Conservation (phyloP, 805 yeast species). For the Teunomyces stri region DNA sequence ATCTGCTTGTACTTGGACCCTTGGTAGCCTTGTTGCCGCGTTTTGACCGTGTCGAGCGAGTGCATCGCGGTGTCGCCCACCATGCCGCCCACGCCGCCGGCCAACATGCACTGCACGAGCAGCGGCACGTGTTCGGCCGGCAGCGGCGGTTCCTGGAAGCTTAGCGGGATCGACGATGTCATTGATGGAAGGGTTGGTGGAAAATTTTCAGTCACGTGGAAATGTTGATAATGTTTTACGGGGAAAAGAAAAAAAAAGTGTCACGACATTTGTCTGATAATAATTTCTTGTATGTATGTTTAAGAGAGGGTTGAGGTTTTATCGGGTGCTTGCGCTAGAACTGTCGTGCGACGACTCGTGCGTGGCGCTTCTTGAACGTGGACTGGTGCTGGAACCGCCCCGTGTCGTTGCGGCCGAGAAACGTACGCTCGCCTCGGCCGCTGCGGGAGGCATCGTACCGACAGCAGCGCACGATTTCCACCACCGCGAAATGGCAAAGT, state of each 20-base stretch:
- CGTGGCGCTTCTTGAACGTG: slow-evolving; percentile 69
- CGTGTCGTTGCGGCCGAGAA: slow-evolving; percentile 57
- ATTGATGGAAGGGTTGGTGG: slow-evolving; percentile 3
- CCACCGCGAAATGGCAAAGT: slow-evolving; percentile 51
- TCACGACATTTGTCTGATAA: no score
- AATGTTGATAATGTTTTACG: no score
- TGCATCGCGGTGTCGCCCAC: slow-evolving; percentile 94
- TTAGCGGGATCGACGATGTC: slow-evolving; percentile 35
- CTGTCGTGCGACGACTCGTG: slow-evolving; percentile 96
- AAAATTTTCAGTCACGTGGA: slow-evolving; percentile 1
- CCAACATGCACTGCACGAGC: slow-evolving; percentile 62
- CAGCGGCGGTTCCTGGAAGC: slow-evolving; percentile 22
- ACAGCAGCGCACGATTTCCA: slow-evolving; percentile 81
- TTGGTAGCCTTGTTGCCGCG: slow-evolving; percentile 95
- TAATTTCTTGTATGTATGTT: no score
- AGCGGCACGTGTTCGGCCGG: slow-evolving; percentile 19
- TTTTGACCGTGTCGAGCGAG: slow-evolving; percentile 93
- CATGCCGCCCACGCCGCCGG: slow-evolving; percentile 95
- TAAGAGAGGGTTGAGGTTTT: slow-evolving; percentile 25
- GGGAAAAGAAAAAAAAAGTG: neutral
- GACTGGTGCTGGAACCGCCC: slow-evolving; percentile 36
- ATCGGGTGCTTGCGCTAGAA: slow-evolving; percentile 81
- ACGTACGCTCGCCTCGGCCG: slow-evolving; percentile 61
- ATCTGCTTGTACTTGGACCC: slow-evolving; percentile 67
- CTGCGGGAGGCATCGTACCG: slow-evolving; percentile 85